phyloP scores from a whole-genome alignment of 768 basidiomycete genomes.

The Tulasnella sp. region DNA sequence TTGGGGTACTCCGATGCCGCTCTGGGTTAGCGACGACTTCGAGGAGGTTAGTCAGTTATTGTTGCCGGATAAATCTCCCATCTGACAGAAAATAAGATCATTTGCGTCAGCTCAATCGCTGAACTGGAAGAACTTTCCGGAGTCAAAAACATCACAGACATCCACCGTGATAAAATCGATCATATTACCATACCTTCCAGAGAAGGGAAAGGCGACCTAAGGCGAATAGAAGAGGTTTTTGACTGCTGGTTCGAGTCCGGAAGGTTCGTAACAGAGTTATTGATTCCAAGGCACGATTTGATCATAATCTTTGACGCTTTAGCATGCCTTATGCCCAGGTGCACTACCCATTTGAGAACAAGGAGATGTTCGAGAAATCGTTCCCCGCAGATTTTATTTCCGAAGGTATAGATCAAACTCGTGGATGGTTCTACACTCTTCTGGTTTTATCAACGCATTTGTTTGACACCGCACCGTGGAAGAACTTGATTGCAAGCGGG shows the following conservation, averaged over 20 bases:
- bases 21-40: conserved; percentile 90
- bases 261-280: conserved; percentile 46
- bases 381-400: conserved; percentile 96
- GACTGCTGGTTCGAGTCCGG: conserved; percentile 99
- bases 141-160: conserved; percentile 65
- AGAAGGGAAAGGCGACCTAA: conserved; percentile 71
- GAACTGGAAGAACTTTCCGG: conserved; percentile 83
- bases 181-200: conserved; percentile 91
- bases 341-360: conserved; percentile 98
- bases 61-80: conserved; percentile 7
- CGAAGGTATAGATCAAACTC: conserved; percentile 97
- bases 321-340: conserved; percentile 98
- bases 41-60: conserved; percentile 49
- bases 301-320: conserved; percentile 11
- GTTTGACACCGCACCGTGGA: conserved; percentile 90
- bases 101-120: conserved; percentile 76
- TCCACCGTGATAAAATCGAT: conserved; percentile 91
- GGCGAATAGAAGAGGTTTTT: conserved; percentile 93
- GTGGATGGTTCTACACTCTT: conserved; percentile 99
- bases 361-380: conserved; percentile 65
- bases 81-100: conserved; percentile 36
- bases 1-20: conserved; percentile 95
- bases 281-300: neutral
- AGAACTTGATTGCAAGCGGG: conserved; percentile 92
- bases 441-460: conserved; percentile 93